Evolutionary conservation across 2,329 filamentous ascomycete genomes (phyloP).

Genomic region (Bertia moriformis): DNA sequence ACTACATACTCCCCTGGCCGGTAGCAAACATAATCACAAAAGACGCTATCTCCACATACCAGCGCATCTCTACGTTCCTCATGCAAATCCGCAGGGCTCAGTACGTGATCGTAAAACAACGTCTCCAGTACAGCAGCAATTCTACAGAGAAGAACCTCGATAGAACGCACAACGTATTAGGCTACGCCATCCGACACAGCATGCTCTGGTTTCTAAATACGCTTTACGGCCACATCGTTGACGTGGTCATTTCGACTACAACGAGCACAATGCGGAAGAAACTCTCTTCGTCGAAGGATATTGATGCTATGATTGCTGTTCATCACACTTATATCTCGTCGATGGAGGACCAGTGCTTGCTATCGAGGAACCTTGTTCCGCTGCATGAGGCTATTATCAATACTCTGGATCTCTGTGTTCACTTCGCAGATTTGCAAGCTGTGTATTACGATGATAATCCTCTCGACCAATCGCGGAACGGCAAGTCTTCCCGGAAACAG

Average conservation of each 20-base stretch:
- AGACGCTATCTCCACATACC: background rate
- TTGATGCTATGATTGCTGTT: background rate
- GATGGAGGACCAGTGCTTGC: background rate
- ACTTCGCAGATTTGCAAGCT: background rate
- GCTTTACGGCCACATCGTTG: background rate
- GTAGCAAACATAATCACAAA: slow-evolving; percentile 1
- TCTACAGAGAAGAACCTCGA: background rate
- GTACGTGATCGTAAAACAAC: background rate
- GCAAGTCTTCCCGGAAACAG: background rate
- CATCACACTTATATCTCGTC: background rate
- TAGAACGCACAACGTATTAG: background rate
- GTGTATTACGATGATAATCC: background rate
- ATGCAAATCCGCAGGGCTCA: background rate
- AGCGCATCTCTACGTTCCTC: background rate
- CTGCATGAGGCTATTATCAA: background rate
- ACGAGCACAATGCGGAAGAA: background rate
- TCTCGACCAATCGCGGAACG: background rate
- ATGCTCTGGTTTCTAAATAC: background rate
- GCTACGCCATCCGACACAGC: background rate
- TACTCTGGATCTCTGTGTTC: background rate
- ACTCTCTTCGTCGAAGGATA: background rate
- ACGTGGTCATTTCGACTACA: background rate
- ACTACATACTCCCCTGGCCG: slow-evolving; percentile 1
- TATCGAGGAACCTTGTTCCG: background rate
- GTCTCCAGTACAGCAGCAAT: background rate